Percentiles rank a stretch among this genome's conserved stretches.
Evolutionary conservation across 768 basidiomycete genomes (phyloP).

Genomic region (Suillus tomentosus): DNA sequence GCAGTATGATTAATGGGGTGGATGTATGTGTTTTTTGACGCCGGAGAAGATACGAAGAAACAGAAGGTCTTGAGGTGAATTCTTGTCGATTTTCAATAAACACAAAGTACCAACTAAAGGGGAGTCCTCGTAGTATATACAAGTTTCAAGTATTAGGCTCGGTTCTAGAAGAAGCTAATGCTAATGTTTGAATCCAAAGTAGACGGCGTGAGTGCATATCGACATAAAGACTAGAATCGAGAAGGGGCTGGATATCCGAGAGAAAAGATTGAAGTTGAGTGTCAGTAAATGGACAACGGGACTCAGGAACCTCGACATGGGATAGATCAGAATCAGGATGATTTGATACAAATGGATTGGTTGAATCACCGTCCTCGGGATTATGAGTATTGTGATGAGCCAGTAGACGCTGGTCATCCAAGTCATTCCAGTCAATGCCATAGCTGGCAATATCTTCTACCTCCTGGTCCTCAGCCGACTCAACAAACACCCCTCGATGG

Average conservation of each 20-base stretch:
- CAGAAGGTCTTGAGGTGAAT: no score
- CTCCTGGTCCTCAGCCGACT: background rate
- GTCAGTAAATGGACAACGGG: background rate
- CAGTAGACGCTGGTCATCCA: background rate
- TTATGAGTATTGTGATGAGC: background rate
- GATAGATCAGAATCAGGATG: background rate
- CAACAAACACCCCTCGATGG: background rate
- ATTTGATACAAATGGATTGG: background rate
- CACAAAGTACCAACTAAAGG: no score
- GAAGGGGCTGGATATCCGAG: background rate
- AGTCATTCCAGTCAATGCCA: slow-evolving; percentile 2
- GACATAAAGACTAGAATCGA: background rate
- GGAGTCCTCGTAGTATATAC: no score
- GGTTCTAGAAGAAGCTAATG: background rate
- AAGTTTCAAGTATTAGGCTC: background rate
- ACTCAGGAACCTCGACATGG: background rate
- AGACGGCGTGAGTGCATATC: background rate
- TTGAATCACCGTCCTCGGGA: background rate
- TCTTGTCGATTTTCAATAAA: no score
- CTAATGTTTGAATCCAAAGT: background rate
- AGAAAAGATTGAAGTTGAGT: background rate
- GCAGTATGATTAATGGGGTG: no score
- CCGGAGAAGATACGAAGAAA: no score
- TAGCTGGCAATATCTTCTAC: slow-evolving; percentile 4
- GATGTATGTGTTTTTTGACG: no score